phyloP scores from a whole-genome alignment of 306 rosid species.

The Ormosia semicastrata region DNA sequence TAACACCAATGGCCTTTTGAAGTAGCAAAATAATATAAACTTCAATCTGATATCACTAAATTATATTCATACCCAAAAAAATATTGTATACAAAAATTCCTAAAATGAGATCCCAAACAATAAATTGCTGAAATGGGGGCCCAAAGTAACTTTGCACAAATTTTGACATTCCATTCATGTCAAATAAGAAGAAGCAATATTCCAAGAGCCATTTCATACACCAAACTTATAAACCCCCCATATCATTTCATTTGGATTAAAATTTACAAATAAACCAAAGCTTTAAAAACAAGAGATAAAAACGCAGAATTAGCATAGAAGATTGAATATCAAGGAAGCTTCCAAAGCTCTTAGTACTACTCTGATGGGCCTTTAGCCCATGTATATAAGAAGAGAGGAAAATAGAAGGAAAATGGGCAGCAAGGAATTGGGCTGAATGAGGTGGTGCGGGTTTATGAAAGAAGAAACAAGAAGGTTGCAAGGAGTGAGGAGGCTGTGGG shows the following conservation, averaged over 20 bases:
- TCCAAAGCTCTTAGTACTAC: slow-evolving; percentile 5
- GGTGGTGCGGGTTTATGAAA: too few species aligned
- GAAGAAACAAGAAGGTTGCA: too few species aligned
- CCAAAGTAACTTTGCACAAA: not conserved
- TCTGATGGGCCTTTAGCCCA: too few species aligned
- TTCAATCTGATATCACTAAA: not conserved
- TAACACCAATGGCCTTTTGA: not conserved
- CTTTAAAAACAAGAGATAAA: not conserved
- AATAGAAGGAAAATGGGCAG: too few species aligned
- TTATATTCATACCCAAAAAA: not conserved
- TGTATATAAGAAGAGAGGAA: too few species aligned
- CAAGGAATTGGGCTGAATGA: too few species aligned
- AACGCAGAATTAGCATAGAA: not conserved
- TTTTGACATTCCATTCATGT: not conserved
- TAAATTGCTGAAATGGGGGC: not conserved
- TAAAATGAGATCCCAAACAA: not conserved
- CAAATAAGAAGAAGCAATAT: not conserved
- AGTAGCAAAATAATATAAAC: not conserved
- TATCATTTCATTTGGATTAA: not conserved
- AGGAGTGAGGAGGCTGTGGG: too few species aligned
- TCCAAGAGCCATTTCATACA: not conserved
- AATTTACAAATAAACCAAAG: not conserved
- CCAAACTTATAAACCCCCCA: not conserved
- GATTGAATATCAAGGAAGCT: not conserved
- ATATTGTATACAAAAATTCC: not conserved